These are phyloP conservation scores for Ogataea polymorpha DNA, from an alignment of 805 yeast species.

Conservation along the genomic window DNA sequence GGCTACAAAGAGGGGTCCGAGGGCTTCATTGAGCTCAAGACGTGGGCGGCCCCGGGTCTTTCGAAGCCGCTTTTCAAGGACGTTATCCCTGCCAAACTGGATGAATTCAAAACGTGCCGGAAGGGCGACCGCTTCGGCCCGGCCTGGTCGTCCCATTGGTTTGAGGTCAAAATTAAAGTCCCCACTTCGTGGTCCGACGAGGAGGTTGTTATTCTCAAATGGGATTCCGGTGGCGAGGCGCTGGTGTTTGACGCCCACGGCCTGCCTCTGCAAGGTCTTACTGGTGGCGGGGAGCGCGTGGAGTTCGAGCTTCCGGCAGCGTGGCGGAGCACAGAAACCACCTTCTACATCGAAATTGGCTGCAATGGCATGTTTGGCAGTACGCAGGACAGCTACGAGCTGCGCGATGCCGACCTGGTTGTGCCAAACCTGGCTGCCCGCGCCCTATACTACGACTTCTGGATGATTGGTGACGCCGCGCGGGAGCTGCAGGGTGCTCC, in stretches of 20 bases:
- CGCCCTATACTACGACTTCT: conserved; percentile 73
- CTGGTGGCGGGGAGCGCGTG: conserved; percentile 79
- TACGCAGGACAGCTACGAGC: conserved; percentile 57
- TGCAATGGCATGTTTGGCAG: conserved; percentile 92
- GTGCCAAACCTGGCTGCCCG: conserved; percentile 81
- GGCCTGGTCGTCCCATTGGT: conserved; percentile 97
- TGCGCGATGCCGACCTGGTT: conserved; percentile 71
- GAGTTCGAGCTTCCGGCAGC: conserved; percentile 64
- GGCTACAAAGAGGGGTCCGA: conserved; percentile 26
- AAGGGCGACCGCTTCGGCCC: conserved; percentile 87
- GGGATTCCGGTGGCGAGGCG: conserved; percentile 89
- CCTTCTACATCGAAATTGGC: conserved; percentile 81
- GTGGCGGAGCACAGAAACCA: conserved; percentile 54
- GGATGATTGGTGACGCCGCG: conserved; percentile 89
- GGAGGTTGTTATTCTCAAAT: conserved; percentile 62
- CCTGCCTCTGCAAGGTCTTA: conserved; percentile 74
- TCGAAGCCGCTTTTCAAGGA: conserved; percentile 62
- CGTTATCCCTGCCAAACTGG: conserved; percentile 47
- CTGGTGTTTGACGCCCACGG: conserved; percentile 68
- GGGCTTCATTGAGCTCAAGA: conserved; percentile 54
- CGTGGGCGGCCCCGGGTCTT: conserved; percentile 72
- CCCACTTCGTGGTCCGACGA: conserved; percentile 58
- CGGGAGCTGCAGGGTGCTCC: conserved; percentile 84
- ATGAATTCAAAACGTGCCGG: conserved; percentile 51
- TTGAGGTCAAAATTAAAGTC: conserved; percentile 60